Conservation (phyloP, 1,139 yeast species). For the Diutina siamensis region DNA sequence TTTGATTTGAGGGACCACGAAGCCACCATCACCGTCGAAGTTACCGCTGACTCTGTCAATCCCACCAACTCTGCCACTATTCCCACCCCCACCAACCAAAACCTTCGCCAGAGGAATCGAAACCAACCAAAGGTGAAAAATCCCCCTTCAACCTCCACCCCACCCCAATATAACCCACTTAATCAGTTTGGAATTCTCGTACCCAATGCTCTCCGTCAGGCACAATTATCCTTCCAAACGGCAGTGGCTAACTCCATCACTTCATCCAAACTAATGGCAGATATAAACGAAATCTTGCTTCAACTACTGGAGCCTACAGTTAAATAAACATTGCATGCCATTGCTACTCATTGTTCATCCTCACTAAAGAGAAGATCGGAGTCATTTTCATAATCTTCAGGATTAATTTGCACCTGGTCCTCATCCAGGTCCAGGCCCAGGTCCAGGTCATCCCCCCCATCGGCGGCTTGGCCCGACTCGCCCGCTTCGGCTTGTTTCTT, state of each 20-base stretch:
- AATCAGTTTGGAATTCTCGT: slow-evolving; percentile 40
- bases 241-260: slow-evolving; percentile 20
- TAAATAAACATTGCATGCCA: too few relatives aligned
- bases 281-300: slow-evolving; percentile 11
- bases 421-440: slow-evolving; percentile 12
- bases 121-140: too few relatives aligned
- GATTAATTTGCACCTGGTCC: slow-evolving; percentile 26
- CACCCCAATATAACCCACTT: slow-evolving; percentile 39
- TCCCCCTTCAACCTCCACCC: too few relatives aligned
- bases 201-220: slow-evolving; percentile 27
- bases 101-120: background rate
- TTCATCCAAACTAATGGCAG: slow-evolving; percentile 16
- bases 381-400: slow-evolving; percentile 37
- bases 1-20: background rate
- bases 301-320: too few relatives aligned
- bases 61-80: background rate
- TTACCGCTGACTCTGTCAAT: background rate
- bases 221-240: slow-evolving; percentile 26
- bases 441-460: slow-evolving; percentile 12
- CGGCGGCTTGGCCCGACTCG: slow-evolving; percentile 16
- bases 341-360: background rate
- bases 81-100: background rate
- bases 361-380: slow-evolving; percentile 31
- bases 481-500: slow-evolving; percentile 17
- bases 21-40: background rate